Base-by-base conservation (phyloP, 495 filamentous ascomycete genomes). In the Hypoxylon fuscum region DNA sequence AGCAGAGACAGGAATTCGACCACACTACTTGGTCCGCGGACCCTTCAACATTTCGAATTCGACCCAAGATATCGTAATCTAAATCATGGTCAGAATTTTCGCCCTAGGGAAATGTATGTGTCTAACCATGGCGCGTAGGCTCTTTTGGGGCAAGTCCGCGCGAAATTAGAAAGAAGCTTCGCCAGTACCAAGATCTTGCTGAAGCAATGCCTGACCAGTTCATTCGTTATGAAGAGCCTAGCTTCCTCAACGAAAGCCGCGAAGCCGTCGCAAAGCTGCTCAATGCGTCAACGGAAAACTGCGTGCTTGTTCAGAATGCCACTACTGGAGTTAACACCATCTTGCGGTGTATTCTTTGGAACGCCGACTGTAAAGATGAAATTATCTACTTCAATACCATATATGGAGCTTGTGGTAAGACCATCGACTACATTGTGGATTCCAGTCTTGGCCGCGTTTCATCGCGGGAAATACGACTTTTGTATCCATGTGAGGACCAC, bases 291-390 rank as follows among this genome's bases (percentile, higher is more conserved):
- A 64, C 75, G 22, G 76, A 85, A 0, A 88, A 88, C 15, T 76
- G 88, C 41, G 92, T 96, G 2, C 87, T 93, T 49, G 88, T 96
- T 9, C 82, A 85, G 11, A 96, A 96, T 68, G 88, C 90, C 31
- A 92, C 91, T 0, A 90, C 85, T 0, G 91, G 86, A 38, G 73
- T 93, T 9, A 88, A 89, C 66, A 90, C 87, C 0, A 81, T 95
- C 7, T 79, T 96, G 12, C 83, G 84, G 17, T 89, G 87, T 60
- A 75, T 96, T 17, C 67, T 69, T 1, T 91, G 72, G 70, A 58
- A 76, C 40, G 40, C 65, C 48, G 68, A 80, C 40, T 71, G 79
- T 0, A 81, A 80, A 21, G 88, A 90, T 58, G 82, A 83, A 15
- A 83, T 92, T 38, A 56, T 92, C 20, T 80, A 82, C 59, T 93